Conservation (phyloP, 306 rosid genomes). For the Glycine latifolia region DNA sequence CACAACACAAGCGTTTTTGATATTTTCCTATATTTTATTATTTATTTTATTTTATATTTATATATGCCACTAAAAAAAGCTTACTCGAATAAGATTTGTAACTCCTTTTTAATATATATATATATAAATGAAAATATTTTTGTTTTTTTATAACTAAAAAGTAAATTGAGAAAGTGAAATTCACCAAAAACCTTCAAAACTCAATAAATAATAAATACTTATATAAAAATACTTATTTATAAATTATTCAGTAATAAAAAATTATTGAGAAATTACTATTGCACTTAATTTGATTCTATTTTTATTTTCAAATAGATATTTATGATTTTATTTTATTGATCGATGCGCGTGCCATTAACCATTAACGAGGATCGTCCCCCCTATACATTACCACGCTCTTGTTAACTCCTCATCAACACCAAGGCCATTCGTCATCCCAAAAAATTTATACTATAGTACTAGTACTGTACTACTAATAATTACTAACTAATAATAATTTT, state of each 20-base stretch:
- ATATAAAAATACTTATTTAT: too few relatives aligned
- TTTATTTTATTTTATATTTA: neutral
- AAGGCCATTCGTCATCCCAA: neutral
- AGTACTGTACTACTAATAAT: too few relatives aligned
- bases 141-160: too few relatives aligned
- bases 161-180: too few relatives aligned
- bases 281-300: neutral
- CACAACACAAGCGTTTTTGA: neutral
- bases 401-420: neutral
- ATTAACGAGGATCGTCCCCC: neutral
- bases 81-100: constrained; percentile 5
- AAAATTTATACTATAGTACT: too few relatives aligned
- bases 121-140: too few relatives aligned
- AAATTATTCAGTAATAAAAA: neutral
- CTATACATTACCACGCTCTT: constrained; percentile 34
- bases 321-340: neutral
- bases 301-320: neutral
- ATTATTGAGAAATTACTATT: neutral
- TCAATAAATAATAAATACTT: too few relatives aligned
- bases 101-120: neutral
- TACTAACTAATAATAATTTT: too few relatives aligned
- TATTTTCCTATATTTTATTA: neutral
- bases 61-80: neutral
- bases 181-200: too few relatives aligned
- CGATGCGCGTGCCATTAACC: constrained; percentile 24